Percentiles rank a stretch among this genome's conserved stretches.
Evolutionary conservation across 129 eudicot species (phyloP).

Genomic region (Kitagawia praeruptora): DNA sequence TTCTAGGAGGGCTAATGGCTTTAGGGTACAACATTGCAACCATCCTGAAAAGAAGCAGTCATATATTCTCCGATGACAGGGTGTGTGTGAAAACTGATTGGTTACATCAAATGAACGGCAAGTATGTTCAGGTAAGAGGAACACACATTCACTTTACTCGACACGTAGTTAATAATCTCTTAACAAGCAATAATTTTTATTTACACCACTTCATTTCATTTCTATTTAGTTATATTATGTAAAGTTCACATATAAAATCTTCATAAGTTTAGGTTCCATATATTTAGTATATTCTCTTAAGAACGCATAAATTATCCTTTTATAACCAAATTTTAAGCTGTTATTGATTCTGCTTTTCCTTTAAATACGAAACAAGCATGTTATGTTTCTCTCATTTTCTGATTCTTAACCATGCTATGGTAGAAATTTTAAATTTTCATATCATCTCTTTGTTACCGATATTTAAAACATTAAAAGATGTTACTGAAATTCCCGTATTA

Average conservation of each 20-base stretch:
- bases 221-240: neutral
- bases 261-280: neutral
- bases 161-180: neutral
- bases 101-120: conserved; percentile 84
- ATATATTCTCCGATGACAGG: conserved; percentile 65
- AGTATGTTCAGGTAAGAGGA: conserved; percentile 57
- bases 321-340: neutral
- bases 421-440: neutral
- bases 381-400: neutral
- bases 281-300: neutral
- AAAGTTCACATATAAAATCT: neutral
- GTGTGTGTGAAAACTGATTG: conserved; percentile 83
- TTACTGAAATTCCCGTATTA: neutral
- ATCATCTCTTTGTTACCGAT: neutral
- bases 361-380: neutral
- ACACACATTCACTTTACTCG: neutral
- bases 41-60: conserved; percentile 87
- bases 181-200: neutral
- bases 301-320: neutral
- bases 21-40: conserved; percentile 92
- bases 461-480: neutral
- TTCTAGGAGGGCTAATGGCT: conserved; percentile 93
- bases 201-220: neutral
- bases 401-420: neutral
- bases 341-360: neutral